Evolutionary conservation across 2,329 filamentous ascomycete genomes (phyloP), one percentile per base, ranked within the genome.

Genomic region (Penicillium thymicola): DNA sequence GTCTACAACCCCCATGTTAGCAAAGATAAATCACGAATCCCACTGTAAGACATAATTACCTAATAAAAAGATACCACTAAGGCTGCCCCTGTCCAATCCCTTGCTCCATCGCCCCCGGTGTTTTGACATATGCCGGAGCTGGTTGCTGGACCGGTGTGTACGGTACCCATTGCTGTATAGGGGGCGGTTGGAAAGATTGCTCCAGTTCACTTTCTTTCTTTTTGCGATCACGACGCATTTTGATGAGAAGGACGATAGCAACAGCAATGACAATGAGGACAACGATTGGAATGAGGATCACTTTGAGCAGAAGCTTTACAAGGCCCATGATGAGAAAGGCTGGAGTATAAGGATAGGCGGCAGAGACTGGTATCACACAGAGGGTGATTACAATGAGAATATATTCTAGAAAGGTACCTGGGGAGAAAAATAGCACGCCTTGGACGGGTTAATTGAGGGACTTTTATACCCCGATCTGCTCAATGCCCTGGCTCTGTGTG

Each of bases 221-320:
- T 30, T 62, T 55, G 28, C 52, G 52, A 18, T 54, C 52, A 4
- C 54, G 54, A 11, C 54, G 63, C 14, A 58, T 60, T 30, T 58
- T 59, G 42, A 65, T 41, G 8, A 55, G 28, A 28, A 61, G 40
- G 2, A 58, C 27, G 4, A 56, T 25, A 10, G 48, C 48, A 1
- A 59, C 37, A 14, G 28, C 47, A 25, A 65, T 43, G 16, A 62
- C 54, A 23, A 59, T 5, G 34, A 65, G 4, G n/a, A 57, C 16
- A 18, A 58, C 50, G 9, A 65, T 59, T 3, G 63, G 63, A n/a
- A 65, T 59, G 36, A 65, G 18, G 34, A 65, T 63, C 2, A 51
- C 62, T 55, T 65, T 65, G 42, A 65, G 60, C 9, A 65, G 48
- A 13, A 65, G n/a, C 40, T 59, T 65, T 14, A 63, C 4, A 37